A percentile compares a stretch with the other conserved stretches of the same genome.
Conservation (phyloP, 257 asterid species). For the Nicotiana paniculata region DNA sequence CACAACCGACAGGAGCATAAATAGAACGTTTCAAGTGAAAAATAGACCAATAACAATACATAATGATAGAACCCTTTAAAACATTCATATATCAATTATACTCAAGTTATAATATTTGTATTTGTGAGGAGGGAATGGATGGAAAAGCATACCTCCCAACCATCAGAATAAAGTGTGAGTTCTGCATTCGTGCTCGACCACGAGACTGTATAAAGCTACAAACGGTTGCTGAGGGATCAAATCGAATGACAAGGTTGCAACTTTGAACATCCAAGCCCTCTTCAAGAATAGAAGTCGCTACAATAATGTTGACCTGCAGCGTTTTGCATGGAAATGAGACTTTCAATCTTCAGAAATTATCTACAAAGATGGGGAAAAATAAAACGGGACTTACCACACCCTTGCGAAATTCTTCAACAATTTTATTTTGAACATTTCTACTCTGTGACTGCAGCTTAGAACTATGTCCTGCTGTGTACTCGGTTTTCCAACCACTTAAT, state of each 20-base stretch:
- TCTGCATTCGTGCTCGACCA: constrained; percentile 92
- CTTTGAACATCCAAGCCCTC: constrained; percentile 94
- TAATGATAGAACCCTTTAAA: background rate
- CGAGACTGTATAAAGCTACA: constrained; percentile 96
- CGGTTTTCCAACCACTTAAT: constrained; percentile 56
- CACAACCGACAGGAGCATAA: background rate
- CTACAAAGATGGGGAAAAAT: background rate
- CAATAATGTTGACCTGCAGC: constrained; percentile 67
- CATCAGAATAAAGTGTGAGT: constrained; percentile 75
- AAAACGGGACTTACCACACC: constrained; percentile 19
- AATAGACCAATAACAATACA: background rate
- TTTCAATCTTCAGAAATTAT: background rate
- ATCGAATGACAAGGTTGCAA: constrained; percentile 89
- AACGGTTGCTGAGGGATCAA: constrained; percentile 66
- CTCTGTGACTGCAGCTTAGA: constrained; percentile 49
- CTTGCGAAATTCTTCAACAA: constrained; percentile 56
- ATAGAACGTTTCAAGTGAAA: background rate
- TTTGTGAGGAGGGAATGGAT: background rate
- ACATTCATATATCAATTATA: background rate
- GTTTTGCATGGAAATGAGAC: background rate
- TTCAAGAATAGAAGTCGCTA: constrained; percentile 86
- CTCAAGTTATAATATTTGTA: too few species aligned
- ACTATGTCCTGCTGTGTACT: constrained; percentile 59
- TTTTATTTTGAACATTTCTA: constrained; percentile 46
- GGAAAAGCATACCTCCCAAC: constrained; percentile 39